Evolutionary conservation across 1,284 basidiomycete genomes (phyloP).

Genomic region (Takashimella tepidaria): DNA sequence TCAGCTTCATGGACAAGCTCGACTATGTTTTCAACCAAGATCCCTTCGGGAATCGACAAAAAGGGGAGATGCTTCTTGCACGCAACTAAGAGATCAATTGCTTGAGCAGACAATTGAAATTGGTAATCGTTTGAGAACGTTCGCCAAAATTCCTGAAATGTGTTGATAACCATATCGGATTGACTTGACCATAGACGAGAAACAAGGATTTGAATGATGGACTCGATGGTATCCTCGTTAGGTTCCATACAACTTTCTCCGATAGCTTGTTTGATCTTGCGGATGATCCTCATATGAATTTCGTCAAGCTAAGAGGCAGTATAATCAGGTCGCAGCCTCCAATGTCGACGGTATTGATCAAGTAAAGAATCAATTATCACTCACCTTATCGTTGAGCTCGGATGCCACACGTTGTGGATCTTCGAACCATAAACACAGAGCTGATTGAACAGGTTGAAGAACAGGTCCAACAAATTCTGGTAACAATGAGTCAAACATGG

Average conservation of each 20-base stretch:
- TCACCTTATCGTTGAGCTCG: not conserved
- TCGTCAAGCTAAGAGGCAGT: conserved; percentile 24
- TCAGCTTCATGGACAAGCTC: too few species aligned
- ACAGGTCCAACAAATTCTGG: conserved; percentile 15
- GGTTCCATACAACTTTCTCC: conserved; percentile 14
- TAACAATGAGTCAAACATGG: conserved; percentile 13
- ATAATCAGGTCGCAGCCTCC: not conserved
- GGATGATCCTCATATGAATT: conserved; percentile 32
- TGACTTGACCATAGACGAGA: conserved; percentile 30
- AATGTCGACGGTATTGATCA: too few species aligned
- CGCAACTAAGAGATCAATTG: too few species aligned
- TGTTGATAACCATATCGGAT: conserved; percentile 18
- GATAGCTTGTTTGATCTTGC: conserved; percentile 20
- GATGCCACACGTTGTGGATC: conserved; percentile 14
- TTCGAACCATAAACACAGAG: conserved; percentile 25
- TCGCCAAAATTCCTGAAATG: conserved; percentile 39
- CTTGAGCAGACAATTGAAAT: too few species aligned
- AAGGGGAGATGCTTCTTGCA: too few species aligned
- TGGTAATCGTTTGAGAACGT: too few species aligned
- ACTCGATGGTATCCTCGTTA: conserved; percentile 23
- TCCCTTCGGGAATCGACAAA: too few species aligned
- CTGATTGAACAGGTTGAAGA: conserved; percentile 11
- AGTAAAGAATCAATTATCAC: not conserved
- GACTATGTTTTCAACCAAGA: too few species aligned
- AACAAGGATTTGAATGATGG: conserved; percentile 30